Percentiles rank a stretch among this genome's conserved stretches.
Evolutionary conservation across 2,329 filamentous ascomycete species (phyloP).

Genomic region (Penicillium sp.): DNA sequence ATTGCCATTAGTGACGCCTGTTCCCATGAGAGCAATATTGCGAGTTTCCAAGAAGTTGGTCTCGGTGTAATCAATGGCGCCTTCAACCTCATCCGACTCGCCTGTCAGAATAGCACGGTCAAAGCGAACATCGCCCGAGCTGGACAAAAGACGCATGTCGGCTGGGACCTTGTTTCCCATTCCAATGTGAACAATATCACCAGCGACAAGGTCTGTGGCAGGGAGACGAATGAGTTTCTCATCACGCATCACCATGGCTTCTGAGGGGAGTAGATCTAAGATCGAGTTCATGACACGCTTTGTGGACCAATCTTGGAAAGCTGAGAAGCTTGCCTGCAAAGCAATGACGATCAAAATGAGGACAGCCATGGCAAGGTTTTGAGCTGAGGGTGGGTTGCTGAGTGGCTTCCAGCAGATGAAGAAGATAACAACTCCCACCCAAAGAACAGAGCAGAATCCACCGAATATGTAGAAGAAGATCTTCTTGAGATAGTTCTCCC

Average conservation of each 20-base stretch:
- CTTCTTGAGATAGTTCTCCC: slow-evolving; percentile 59
- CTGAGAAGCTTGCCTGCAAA: slow-evolving; percentile 67
- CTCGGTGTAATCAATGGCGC: slow-evolving; percentile 63
- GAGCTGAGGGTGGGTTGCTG: slow-evolving; percentile 64
- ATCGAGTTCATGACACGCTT: slow-evolving; percentile 76
- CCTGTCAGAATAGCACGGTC: slow-evolving; percentile 73
- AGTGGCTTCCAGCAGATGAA: slow-evolving; percentile 76
- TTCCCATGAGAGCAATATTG: slow-evolving; percentile 74
- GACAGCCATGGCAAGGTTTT: slow-evolving; percentile 70
- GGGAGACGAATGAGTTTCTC: slow-evolving; percentile 51
- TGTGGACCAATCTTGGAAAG: slow-evolving; percentile 73
- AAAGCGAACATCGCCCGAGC: slow-evolving; percentile 69
- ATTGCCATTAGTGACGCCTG: slow-evolving; percentile 69
- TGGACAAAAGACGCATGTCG: slow-evolving; percentile 68
- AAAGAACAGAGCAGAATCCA: slow-evolving; percentile 72
- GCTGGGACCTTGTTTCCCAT: slow-evolving; percentile 73
- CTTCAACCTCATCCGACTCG: slow-evolving; percentile 65
- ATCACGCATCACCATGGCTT: slow-evolving; percentile 66
- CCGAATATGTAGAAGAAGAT: slow-evolving; percentile 71
- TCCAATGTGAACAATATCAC: slow-evolving; percentile 67
- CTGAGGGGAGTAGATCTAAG: slow-evolving; percentile 70
- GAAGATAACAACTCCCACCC: slow-evolving; percentile 68
- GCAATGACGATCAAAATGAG: slow-evolving; percentile 70
- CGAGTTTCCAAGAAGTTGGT: slow-evolving; percentile 74
- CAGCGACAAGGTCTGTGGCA: slow-evolving; percentile 66